Evolutionary conservation across 345 rosid species (phyloP).

Genomic region (Barbarea vulgaris): DNA sequence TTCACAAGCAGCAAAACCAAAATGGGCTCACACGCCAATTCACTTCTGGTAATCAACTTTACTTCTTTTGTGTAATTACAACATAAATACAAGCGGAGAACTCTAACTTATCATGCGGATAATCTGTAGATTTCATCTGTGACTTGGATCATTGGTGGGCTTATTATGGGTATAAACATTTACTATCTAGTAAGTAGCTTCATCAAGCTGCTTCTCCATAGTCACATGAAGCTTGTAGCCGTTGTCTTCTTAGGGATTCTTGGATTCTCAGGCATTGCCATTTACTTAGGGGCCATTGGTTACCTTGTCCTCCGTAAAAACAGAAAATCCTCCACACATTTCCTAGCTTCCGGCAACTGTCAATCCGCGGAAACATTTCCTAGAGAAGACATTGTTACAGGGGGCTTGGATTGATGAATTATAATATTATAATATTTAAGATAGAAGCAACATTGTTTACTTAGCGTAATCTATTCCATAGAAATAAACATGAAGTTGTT

Average conservation of each 20-base stretch:
- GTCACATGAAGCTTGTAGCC: slow-evolving; percentile 47
- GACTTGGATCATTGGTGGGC: slow-evolving; percentile 77
- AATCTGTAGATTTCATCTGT: slow-evolving; percentile 57
- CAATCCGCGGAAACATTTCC: slow-evolving; percentile 46
- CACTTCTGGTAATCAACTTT: slow-evolving; percentile 50
- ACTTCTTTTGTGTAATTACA: not conserved
- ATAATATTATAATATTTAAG: too few species aligned
- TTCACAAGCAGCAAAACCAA: slow-evolving; percentile 79
- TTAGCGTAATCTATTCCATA: not conserved
- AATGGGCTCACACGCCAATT: slow-evolving; percentile 76
- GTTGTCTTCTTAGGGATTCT: slow-evolving; percentile 58
- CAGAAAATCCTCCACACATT: slow-evolving; percentile 46
- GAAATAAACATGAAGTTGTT: slow-evolving; percentile 1
- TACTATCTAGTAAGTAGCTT: slow-evolving; percentile 65
- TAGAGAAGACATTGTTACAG: slow-evolving; percentile 61
- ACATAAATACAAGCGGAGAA: not conserved
- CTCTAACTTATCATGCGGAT: not conserved
- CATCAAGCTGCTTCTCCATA: slow-evolving; percentile 56
- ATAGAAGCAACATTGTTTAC: not conserved
- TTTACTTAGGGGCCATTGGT: slow-evolving; percentile 66
- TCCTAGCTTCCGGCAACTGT: slow-evolving; percentile 42
- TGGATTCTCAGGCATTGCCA: slow-evolving; percentile 60
- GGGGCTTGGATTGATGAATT: slow-evolving; percentile 39
- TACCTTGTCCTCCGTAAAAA: slow-evolving; percentile 75
- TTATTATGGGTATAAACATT: slow-evolving; percentile 79